phyloP scores from a whole-genome alignment of 2,329 filamentous ascomycete species.

The Clarireedia homoeocarpa region DNA sequence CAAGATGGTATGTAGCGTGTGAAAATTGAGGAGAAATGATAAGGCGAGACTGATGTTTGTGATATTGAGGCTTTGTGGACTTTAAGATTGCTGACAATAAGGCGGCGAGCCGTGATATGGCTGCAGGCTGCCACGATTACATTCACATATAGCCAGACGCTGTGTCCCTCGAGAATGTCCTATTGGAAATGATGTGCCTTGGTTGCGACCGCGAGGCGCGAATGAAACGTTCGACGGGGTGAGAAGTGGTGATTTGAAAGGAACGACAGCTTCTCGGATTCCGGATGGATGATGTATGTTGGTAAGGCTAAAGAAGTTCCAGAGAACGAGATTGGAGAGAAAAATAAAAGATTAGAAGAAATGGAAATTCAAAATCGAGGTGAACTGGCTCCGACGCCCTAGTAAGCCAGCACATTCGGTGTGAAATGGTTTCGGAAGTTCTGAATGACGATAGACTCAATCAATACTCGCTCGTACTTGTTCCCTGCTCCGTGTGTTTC shows the following conservation, averaged over 20 bases:
- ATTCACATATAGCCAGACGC: conserved; percentile 23
- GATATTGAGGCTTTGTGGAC: conserved; percentile 6
- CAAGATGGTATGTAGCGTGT: conserved; percentile 2
- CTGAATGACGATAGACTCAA: background rate
- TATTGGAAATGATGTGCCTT: conserved; percentile 13
- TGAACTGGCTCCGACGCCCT: background rate
- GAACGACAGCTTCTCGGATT: no score
- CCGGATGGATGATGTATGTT: background rate
- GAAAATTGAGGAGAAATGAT: conserved; percentile 7
- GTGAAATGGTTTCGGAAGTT: background rate
- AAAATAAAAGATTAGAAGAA: background rate
- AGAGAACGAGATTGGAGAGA: conserved; percentile 11
- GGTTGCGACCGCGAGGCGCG: conserved; percentile 18
- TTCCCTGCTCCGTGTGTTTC: no score
- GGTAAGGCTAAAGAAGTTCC: conserved; percentile 5
- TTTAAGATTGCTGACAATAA: conserved; percentile 20
- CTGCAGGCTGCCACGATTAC: conserved; percentile 24
- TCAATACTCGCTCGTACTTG: no score
- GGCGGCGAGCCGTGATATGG: conserved; percentile 21
- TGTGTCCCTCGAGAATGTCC: conserved; percentile 21
- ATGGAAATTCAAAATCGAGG: no score
- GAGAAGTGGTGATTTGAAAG: no score
- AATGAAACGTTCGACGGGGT: background rate
- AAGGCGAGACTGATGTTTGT: background rate
- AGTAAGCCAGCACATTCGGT: conserved; percentile 11